Conservation (phyloP, 2,329 filamentous ascomycete species). For the Aspergillus sp. region DNA sequence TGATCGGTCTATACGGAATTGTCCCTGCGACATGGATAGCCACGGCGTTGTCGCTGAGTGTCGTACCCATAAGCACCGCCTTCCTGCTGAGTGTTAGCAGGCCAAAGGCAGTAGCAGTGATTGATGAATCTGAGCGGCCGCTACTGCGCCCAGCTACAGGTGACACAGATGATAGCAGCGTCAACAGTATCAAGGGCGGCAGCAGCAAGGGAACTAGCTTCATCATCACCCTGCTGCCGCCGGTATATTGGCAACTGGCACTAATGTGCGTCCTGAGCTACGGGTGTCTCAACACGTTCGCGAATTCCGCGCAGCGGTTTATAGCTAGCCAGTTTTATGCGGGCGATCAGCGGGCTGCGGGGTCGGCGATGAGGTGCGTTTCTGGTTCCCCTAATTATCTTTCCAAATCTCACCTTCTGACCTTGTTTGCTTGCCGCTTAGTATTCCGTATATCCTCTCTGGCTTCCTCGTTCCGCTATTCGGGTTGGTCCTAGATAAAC, state of each 20-base stretch:
- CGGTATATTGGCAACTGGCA: conserved; percentile 2
- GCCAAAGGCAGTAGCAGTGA: too few relatives aligned
- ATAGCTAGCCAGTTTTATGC: conserved; percentile 1
- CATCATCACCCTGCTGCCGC: not conserved
- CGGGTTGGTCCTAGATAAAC: not conserved
- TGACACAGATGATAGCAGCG: too few relatives aligned
- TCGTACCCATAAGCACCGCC: not conserved
- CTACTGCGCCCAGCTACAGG: too few relatives aligned
- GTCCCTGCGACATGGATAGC: conserved; percentile 4
- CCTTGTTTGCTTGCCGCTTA: not conserved
- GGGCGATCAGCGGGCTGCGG: not conserved
- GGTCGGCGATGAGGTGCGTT: not conserved
- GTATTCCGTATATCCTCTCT: not conserved
- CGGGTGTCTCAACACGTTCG: conserved; percentile 2
- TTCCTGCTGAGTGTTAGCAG: not conserved
- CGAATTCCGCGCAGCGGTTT: conserved; percentile 9
- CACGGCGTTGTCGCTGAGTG: not conserved
- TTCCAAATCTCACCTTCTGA: too few relatives aligned
- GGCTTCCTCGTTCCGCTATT: not conserved
- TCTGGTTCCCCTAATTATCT: too few relatives aligned
- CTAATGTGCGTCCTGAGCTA: conserved; percentile 2
- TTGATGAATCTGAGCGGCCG: too few relatives aligned
- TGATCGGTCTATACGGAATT: not conserved
- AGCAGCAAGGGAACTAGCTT: too few relatives aligned
- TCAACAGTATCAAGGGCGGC: too few relatives aligned